Evolutionary conservation across 495 filamentous ascomycete species (phyloP).

Genomic region (Podospora pseudoanserina): DNA sequence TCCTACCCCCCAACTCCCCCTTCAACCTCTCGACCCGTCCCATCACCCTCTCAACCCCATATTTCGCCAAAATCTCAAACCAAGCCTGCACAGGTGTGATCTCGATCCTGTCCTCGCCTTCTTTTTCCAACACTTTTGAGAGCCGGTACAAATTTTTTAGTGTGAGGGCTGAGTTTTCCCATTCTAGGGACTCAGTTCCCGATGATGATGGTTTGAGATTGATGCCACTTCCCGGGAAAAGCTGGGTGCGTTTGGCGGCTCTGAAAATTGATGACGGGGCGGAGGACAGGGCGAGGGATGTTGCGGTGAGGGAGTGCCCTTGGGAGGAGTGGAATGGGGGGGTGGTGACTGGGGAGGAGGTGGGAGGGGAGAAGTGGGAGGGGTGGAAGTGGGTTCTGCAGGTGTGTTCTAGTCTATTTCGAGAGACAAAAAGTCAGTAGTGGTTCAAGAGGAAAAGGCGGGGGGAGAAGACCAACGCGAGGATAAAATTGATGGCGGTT

Average conservation of each 20-base stretch:
- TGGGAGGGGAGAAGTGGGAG: constrained; percentile 24
- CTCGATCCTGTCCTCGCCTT: neutral
- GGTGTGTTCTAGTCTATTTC: constrained; percentile 45
- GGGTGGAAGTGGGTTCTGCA: constrained; percentile 47
- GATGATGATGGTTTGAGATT: neutral
- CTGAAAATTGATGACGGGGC: neutral
- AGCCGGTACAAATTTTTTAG: neutral
- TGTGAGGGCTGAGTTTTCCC: neutral
- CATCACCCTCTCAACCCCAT: neutral
- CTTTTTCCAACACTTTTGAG: neutral
- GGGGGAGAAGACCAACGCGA: constrained; percentile 36
- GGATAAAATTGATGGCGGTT: constrained; percentile 49
- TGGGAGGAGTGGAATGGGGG: constrained; percentile 3
- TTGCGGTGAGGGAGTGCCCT: neutral
- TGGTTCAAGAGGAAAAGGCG: neutral
- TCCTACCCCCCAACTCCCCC: constrained; percentile 26
- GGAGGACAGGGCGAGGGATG: neutral
- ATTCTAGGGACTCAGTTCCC: neutral
- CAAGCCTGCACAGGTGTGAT: neutral
- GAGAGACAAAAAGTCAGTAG: constrained; percentile 4
- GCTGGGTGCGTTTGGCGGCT: neutral
- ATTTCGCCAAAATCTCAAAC: neutral
- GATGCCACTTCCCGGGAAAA: neutral
- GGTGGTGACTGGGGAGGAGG: constrained; percentile 23
- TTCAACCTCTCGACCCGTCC: constrained; percentile 21